phyloP scores from a whole-genome alignment of 495 filamentous ascomycete species.

The Xylaria venustula region DNA sequence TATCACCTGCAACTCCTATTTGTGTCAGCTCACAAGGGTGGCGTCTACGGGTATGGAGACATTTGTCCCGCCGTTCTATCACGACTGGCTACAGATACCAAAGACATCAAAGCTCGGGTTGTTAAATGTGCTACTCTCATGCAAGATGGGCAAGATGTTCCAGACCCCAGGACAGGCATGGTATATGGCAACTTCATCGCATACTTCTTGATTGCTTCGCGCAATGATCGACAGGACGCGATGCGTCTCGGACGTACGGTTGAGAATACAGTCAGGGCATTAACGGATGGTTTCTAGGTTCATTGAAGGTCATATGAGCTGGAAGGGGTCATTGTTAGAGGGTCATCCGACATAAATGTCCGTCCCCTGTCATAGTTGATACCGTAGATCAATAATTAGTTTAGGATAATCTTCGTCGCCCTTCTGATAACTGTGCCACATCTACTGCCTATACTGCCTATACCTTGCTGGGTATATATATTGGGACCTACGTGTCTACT shows the following conservation, averaged over 20 bases:
- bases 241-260: background rate
- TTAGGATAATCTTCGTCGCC: too few relatives aligned
- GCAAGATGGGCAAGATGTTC: background rate
- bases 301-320: too few relatives aligned
- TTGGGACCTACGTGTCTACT: too few relatives aligned
- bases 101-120: too few relatives aligned
- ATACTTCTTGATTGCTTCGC: background rate
- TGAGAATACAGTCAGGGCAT: background rate
- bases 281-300: background rate
- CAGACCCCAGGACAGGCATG: background rate
- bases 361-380: too few relatives aligned
- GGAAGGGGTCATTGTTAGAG: too few relatives aligned
- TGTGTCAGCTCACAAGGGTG: background rate
- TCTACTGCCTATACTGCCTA: too few relatives aligned
- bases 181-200: background rate
- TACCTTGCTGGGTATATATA: too few relatives aligned
- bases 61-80: background rate
- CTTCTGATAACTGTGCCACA: too few relatives aligned
- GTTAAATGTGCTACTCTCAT: background rate
- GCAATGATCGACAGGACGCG: background rate
- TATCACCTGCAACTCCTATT: background rate
- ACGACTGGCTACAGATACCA: too few relatives aligned
- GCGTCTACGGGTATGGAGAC: background rate
- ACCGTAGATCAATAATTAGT: too few relatives aligned
- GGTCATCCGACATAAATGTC: too few relatives aligned